Conservation (phyloP, 2,329 filamentous ascomycete species). For the Trichoderma atrobrunneum region DNA sequence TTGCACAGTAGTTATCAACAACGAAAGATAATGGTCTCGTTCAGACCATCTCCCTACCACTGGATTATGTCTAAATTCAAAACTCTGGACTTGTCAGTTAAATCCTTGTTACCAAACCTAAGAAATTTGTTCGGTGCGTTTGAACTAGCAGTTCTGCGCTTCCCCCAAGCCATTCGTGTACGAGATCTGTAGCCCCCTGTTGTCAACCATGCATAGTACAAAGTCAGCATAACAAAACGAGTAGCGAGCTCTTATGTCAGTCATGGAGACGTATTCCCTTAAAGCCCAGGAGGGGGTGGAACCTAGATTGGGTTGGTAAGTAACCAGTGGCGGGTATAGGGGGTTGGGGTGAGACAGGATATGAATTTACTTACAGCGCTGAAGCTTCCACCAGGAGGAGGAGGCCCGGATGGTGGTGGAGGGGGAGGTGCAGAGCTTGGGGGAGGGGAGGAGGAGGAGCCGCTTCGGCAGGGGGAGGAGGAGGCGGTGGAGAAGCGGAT, state of each 20-base stretch:
- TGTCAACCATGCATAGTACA: conserved; percentile 20
- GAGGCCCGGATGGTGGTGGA: conserved; percentile 47
- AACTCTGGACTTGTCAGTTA: conserved; percentile 18
- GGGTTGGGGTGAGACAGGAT: background rate
- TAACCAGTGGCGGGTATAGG: background rate
- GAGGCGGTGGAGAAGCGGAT: conserved; percentile 51
- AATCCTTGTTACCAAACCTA: conserved; percentile 15
- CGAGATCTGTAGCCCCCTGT: conserved; percentile 18
- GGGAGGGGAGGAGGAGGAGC: conserved; percentile 64
- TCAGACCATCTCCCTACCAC: conserved; percentile 16
- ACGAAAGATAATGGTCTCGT: conserved; percentile 12
- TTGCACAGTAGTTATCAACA: conserved; percentile 16
- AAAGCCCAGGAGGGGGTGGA: conserved; percentile 56
- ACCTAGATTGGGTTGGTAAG: conserved; percentile 40
- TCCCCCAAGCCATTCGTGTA: conserved; percentile 17
- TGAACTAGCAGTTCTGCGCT: conserved; percentile 12
- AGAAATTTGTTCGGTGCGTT: conserved; percentile 2
- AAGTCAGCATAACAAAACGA: conserved; percentile 19
- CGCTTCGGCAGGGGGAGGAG: conserved; percentile 57
- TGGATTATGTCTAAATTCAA: conserved; percentile 16
- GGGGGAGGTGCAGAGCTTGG: conserved; percentile 55
- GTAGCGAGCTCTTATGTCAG: conserved; percentile 19
- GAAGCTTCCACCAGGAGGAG: conserved; percentile 51
- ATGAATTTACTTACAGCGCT: conserved; percentile 54
- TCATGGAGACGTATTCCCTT: conserved; percentile 18